Base-by-base conservation (phyloP, 805 yeast genomes). In the Sungouiella blattae region DNA sequence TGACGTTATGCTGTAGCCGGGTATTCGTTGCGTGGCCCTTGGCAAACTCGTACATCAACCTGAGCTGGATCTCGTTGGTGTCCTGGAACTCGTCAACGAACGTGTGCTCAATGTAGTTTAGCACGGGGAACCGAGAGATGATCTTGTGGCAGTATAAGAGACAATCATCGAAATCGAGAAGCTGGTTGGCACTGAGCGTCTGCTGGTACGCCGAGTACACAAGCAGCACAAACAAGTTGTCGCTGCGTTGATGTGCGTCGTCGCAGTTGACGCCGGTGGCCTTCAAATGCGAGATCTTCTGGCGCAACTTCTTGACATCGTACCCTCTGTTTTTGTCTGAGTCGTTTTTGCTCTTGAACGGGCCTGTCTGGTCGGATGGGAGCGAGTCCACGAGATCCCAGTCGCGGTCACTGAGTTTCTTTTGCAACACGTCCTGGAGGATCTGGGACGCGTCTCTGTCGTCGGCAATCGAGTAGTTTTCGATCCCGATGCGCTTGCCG, bases 41-140 rank as follows among this genome's bases (percentile, higher is more conserved):
- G 2, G 71, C 66, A 49, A 67, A 64, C 32, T 65, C 61, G 41
- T 71, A 72, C 67, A 87, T 73, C 30, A 93, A 63, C 36, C 77
- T 75, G 44, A 87, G 67, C 54, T 91, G 98, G 12, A 87, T 69
- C 23, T 67, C 67, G 48, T 84, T 87, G 0, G 97, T 88, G 50
- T 93, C 98, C 61, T 91, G 98, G 50, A 88, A 91, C 59, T 91
- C 98, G 60, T 91, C 98, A 5, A 93, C 87, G 13, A 91, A 64
- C 0, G 88, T 87, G 49, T 87, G 93, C 43, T 76, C 64, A 3
- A 83, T 59, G 32, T 64, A 59, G 3, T 65, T 64, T 18, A 80
- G 58, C 18, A 77, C 72, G 0, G 73, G 62, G 22, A 72, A 70
- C 20, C 57, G 44, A 0, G 60, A 41, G 11, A 89, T 52, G 8